Evolutionary conservation across 2,329 filamentous ascomycete genomes (phyloP), one percentile per base, ranked within the genome.

Genomic region (Colletotrichum australisinense): DNA sequence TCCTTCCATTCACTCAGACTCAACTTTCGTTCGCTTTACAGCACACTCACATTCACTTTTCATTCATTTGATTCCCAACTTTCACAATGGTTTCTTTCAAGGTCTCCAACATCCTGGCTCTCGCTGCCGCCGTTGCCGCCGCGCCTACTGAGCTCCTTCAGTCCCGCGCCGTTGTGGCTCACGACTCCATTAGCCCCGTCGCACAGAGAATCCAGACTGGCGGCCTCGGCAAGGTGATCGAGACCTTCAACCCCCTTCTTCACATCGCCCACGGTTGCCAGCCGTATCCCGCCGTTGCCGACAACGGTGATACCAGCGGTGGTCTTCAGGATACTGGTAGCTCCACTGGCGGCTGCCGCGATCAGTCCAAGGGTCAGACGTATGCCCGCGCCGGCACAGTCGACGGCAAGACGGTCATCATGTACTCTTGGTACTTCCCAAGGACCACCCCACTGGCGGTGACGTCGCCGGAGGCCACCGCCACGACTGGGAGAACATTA

Each of bases 361-460:
- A 76, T 63, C 74, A 70, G 2, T 79, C 60, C 69, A 79, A 78
- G n/a, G 83, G 83, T 35, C 82, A 85, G 73, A 79, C 83, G 2
- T 85, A 85, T 72, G 80, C 79, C 38, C 79, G 83, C 11, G 79
- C 77, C 28, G 76, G 75, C 12, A 69, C 75, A n/a, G 77, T 80
- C 72, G 78, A 78, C 26, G 77, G 75, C 58, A 75, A 78, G 56
- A 80, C 80, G 58, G 80, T 78, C 63, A 81, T 84, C 71, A 84
- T 85, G 82, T 85, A 84, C 76, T 77, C 81, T 7, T 85, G 84
- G 84, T 86, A 85, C 76, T 80, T 76, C 85, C 84, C 59, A 86
- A 87, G 79, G 84, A 86, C 72, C 79, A 83, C 73, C 83, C 85
- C 7, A 77, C 76, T 35, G 56, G 69, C 1, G 83, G 82, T 0